Percentiles rank a stretch among this genome's conserved stretches.
These are phyloP conservation scores for Hypomyces perniciosus DNA, from an alignment of 2,329 filamentous ascomycete genomes.

Conservation along the genomic window DNA sequence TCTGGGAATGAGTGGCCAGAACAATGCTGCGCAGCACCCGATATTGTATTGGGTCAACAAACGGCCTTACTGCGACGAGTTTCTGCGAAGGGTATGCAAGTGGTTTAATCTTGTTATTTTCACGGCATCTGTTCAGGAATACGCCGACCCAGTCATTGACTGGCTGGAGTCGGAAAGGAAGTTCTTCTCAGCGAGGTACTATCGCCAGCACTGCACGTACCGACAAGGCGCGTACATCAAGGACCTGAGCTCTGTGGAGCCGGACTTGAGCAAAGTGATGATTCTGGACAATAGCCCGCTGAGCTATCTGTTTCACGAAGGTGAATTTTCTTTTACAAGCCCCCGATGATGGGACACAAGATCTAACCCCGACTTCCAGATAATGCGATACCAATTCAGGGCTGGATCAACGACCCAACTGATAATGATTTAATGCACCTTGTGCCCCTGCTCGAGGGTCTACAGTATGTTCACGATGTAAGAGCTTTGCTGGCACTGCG, in stretches of 20 bases:
- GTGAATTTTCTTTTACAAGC: constrained; percentile 42
- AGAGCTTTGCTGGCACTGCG: constrained; percentile 82
- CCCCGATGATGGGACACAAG: background rate
- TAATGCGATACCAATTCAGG: constrained; percentile 97
- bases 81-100: constrained; percentile 83
- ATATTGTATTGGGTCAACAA: constrained; percentile 99
- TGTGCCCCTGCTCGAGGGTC: constrained; percentile 82
- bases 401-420: constrained; percentile 98
- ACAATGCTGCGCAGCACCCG: constrained; percentile 71
- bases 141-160: constrained; percentile 97
- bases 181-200: constrained; percentile 90
- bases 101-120: constrained; percentile 98
- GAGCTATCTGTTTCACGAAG: constrained; percentile 98
- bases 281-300: constrained; percentile 97
- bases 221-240: constrained; percentile 97
- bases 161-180: constrained; percentile 96
- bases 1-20: constrained; percentile 62
- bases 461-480: constrained; percentile 96
- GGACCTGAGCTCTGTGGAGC: constrained; percentile 91
- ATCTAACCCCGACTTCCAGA: constrained; percentile 48
- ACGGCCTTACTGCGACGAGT: constrained; percentile 93
- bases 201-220: constrained; percentile 94
- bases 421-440: constrained; percentile 93
- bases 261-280: constrained; percentile 96
- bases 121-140: constrained; percentile 96